Evolutionary conservation across 179 eudicot species (phyloP), one percentile per base, ranked within the genome.

Genomic region (Sideroxylon spinosum): DNA sequence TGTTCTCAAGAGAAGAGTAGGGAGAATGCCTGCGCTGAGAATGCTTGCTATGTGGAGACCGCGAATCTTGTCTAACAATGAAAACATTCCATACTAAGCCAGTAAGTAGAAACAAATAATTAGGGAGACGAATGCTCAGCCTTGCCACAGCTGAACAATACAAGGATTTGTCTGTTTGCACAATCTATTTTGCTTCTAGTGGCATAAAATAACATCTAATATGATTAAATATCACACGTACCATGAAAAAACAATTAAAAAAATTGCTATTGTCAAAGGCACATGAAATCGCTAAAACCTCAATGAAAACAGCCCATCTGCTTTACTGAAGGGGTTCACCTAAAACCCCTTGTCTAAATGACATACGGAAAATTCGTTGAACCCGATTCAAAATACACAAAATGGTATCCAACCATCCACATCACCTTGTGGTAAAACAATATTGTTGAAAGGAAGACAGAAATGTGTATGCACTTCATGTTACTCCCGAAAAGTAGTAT

Each of bases 21-120:
- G 92, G 97, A 88, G 95, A 91, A 87, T 91, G 97, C 90, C 91
- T 93, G 93, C 92, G 92, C 89, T 87, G 90, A 86, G 95, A 80
- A 86, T 78, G 93, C 95, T 87, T 90, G 97, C 95, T 93, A 92
- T 81, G 91, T 81, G 97, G 94, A 78, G 97, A 91, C 91, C 91
- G 86, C 89, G 95, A 89, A 86, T 89, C 95, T 85, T 87, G 95
- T 93, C 98, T 90, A 93, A 76, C 92, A 86, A 90, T 76, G 82
- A 89, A 91, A 91, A 90, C 86, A 90, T 80, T 88, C 83, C 88
- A 89, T 84, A 74, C 97, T 91, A 84, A 94, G 85, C 92, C 86
- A 87, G 84, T 89, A 87, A 91, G 91, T 89, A 82, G 79, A 76
- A 50, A 84, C 75, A 71, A 57, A 78, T 55, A 85, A 78, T 60